Evolutionary conservation across 176 grass and related monocot species (phyloP), one percentile per base, ranked within the genome.

Genomic region (Ampelocalamus luodianensis): DNA sequence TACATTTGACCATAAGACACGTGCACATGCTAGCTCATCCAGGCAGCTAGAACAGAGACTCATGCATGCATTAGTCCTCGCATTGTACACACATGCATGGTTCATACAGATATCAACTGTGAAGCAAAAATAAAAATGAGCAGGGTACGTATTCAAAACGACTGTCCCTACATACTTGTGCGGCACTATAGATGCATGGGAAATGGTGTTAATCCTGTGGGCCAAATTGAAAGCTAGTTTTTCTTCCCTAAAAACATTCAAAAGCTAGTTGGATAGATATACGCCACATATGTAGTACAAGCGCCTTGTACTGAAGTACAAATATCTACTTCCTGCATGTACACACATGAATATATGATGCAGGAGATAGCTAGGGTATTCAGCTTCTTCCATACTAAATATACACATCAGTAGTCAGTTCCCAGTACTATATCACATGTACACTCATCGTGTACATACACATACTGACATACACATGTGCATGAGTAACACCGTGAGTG

Each of bases 351-450:
- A 61, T 69, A 2, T 73, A n/a, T 65, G 71, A 74, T 65, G 58
- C 44, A 64, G 39, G 13, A 49, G 50, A 53, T 43, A 36, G 81
- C 80, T 77, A 82, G 70, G 65, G 27, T 74, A 44, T 63, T 60
- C 44, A 20, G 72, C 36, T 77, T 15, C 22, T 14, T 75, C 20
- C 34, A 76, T 58, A 13, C 4, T 36, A 64, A 65, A 65, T 32
- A 32, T 10, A 49, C 6, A 29, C 56, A 50, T 24, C 17, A 39
- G 34, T 51, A 16, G 29, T 61, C 60, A 24, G 40, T 38, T 63
- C 48, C 60, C 34, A 12, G 55, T 63, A 74, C 75, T 53, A 77
- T 85, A 89, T 89, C 71, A 76, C 78, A 89, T 89, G 77, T 63
- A 89, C 62, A 36, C 44, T 23, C 38, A 81, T 46, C n/a, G 63